Evolutionary conservation across 2,329 filamentous ascomycete species (phyloP).

Genomic region (Monilinia laxa): DNA sequence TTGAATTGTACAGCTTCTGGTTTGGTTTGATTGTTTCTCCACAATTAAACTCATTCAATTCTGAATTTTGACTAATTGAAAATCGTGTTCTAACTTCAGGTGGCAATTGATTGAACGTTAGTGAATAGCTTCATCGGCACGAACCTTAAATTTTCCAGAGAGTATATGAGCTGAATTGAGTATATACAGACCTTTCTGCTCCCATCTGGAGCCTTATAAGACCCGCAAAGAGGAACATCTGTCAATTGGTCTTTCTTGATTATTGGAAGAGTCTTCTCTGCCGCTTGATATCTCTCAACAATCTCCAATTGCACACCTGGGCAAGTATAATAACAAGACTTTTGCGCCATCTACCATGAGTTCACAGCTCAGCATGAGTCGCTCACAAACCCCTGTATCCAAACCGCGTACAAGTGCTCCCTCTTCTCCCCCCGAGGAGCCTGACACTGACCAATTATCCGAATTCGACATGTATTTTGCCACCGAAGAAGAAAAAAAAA

Average conservation of each 20-base stretch:
- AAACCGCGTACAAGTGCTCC: constrained; percentile 32
- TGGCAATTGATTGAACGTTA: neutral
- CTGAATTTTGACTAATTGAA: neutral
- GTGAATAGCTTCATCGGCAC: neutral
- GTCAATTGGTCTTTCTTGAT: neutral
- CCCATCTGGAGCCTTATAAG: neutral
- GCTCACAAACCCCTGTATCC: constrained; percentile 30
- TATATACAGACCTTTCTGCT: neutral
- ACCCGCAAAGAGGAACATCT: too few species aligned
- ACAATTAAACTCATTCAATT: neutral
- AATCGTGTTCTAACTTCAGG: neutral
- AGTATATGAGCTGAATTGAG: too few species aligned
- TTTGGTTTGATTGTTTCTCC: neutral
- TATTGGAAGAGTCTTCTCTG: neutral
- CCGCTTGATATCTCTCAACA: neutral
- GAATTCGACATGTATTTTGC: constrained; percentile 30
- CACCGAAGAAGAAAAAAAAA: constrained; percentile 36
- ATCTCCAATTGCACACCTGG: neutral
- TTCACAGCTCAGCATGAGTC: constrained; percentile 23
- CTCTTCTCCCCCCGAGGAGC: constrained; percentile 33
- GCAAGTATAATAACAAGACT: neutral
- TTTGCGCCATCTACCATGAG: constrained; percentile 17
- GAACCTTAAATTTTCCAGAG: neutral
- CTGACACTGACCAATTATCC: constrained; percentile 19
- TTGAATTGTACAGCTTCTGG: neutral